Conservation (phyloP, 805 yeast species). For the Wickerhamomyces tratensis region DNA sequence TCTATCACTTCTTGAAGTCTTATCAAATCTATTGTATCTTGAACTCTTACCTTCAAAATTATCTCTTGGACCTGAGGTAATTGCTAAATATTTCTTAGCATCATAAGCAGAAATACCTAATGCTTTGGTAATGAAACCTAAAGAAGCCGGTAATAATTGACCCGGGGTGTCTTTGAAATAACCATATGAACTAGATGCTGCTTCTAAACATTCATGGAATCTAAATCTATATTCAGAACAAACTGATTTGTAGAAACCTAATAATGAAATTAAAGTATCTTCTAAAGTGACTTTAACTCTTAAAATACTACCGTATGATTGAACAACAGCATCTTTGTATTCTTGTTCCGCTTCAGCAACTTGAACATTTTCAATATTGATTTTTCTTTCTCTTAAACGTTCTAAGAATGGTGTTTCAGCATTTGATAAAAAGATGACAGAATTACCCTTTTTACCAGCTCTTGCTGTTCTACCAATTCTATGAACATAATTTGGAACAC, state of each 20-base stretch:
- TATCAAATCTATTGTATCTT: not conserved
- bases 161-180: no score
- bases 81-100: not conserved
- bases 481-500: constrained; percentile 76
- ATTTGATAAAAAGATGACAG: constrained; percentile 48
- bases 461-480: constrained; percentile 96
- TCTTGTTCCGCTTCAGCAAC: constrained; percentile 5
- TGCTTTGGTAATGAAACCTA: no score
- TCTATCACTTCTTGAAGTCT: not conserved
- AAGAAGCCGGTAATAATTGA: no score
- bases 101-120: no score
- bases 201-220: no score
- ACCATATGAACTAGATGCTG: no score
- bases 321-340: not conserved
- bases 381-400: constrained; percentile 41
- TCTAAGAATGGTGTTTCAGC: constrained; percentile 48
- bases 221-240: no score
- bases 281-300: no score
- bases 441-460: constrained; percentile 73
- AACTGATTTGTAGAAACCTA: not conserved
- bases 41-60: not conserved
- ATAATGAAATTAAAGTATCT: not conserved
- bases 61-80: not conserved
- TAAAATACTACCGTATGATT: no score
- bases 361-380: constrained; percentile 36